Evolutionary conservation across 345 rosid species (phyloP), one percentile per base, ranked within the genome.

Genomic region (Murraya koenigii): DNA sequence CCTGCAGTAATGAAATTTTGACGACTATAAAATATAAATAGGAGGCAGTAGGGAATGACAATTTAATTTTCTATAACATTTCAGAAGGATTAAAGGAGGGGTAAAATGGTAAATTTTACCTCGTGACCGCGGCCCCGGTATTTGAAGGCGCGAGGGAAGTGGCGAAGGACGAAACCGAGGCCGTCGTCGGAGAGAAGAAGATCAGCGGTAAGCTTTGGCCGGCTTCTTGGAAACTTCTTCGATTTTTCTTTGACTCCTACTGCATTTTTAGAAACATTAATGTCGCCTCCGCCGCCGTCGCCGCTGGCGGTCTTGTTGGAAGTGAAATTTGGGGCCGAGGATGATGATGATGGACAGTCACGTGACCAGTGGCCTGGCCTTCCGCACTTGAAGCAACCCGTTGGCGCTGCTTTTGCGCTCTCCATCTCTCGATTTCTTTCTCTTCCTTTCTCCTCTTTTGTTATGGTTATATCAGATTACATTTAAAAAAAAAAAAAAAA

Each of bases 321-420:
- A 30, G 71, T 26, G 41, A 68, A 75, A 75, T 44, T 68, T 67
- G 74, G 74, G 10, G 67, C 20, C 0, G 78, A 25, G 22, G 86
- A 80, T 32, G 77, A 56, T 8, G 87, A 84, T 25, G 87, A 82
- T 6, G 97, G 93, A 59, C 97, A 96, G 80, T 94, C 98, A 14
- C 97, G 97, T 3, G 99, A 93, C 97, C 98, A 96, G 73, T 96
- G 98, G 68, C 99, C 98, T 5, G 99, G 98, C 7, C 97, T 92
- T 35, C 98, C 99, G 77, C 99, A 96, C 82, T 94, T 96, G 95
- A 80, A 94, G 78, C 99, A 96, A 22, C 99, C 98, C 30, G 94
- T 96, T 19, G 97, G 94, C 36, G 83, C 90, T 59, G 93, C 77
- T 26, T 68, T 85, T 14, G 71, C 6, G 20, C 75, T 72, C 71